A percentile compares a stretch with the other conserved stretches of the same genome.
Evolutionary conservation across 352 stramenopile species (phyloP).

Genomic region (Phytophthora pini): DNA sequence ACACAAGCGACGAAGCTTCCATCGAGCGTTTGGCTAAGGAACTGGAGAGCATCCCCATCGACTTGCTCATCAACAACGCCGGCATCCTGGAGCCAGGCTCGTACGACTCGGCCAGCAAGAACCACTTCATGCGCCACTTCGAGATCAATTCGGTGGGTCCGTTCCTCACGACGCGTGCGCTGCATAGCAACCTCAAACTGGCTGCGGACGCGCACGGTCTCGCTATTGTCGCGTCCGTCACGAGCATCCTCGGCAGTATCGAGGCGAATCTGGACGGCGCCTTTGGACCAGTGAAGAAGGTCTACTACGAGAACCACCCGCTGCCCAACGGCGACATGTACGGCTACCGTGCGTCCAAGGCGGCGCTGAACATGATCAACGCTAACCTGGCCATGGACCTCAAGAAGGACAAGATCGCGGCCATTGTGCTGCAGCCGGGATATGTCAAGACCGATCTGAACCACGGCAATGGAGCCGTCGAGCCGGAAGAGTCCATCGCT

Average conservation of each 20-base stretch:
- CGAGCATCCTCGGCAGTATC: constrained; percentile 32
- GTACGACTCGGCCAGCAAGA: constrained; percentile 40
- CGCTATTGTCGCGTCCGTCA: constrained; percentile 48
- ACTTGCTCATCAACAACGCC: constrained; percentile 73
- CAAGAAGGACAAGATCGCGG: constrained; percentile 48
- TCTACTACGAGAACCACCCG: constrained; percentile 18
- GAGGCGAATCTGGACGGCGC: constrained; percentile 17
- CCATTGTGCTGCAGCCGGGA: constrained; percentile 52
- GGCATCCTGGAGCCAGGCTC: constrained; percentile 35
- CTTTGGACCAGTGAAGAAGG: constrained; percentile 26
- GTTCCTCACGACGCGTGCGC: constrained; percentile 56
- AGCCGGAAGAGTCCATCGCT: constrained; percentile 34
- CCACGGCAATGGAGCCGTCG: constrained; percentile 24
- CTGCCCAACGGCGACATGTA: constrained; percentile 44
- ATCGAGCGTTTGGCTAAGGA: constrained; percentile 40
- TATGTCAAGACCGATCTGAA: constrained; percentile 60
- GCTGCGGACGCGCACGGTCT: constrained; percentile 24
- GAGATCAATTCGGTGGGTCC: constrained; percentile 66
- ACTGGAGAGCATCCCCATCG: constrained; percentile 52
- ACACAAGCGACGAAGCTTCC: constrained; percentile 51
- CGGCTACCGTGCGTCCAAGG: constrained; percentile 71
- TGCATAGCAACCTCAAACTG: constrained; percentile 50
- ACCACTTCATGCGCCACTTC: constrained; percentile 54
- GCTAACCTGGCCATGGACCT: constrained; percentile 50
- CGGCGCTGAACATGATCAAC: constrained; percentile 73